Evolutionary conservation across 2,329 filamentous ascomycete species (phyloP), one percentile per base, ranked within the genome.

Genomic region (Aschersonia sp.): DNA sequence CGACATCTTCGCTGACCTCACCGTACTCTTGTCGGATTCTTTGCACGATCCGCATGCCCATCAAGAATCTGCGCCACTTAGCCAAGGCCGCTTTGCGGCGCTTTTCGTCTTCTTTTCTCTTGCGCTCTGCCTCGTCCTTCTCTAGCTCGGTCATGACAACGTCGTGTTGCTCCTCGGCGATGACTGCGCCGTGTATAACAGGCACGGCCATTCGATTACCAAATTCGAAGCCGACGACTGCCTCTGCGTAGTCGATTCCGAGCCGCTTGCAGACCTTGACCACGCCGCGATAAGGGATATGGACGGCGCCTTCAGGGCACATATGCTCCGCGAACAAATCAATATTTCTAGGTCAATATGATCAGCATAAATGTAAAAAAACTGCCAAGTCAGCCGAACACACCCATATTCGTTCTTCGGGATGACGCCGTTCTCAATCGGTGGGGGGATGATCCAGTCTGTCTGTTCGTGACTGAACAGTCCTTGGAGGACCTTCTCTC

Each of bases 191-290:
- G 47, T 86, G 83, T 31, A 97, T 84, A 1, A 96, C 80, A 0
- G 92, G 92, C 1, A 97, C 87, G 5, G 92, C 92, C 74, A 92
- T 89, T 51, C 92, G 84, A 56, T 92, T 83, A 0, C 90, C 90
- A 61, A 97, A 98, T 60, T 98, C 92, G 60, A 98, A 98, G 1
- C 87, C 92, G 0, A 89, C 89, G 2, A 95, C 92, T 1, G 92
- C 92, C 64, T 97, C 92, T 0, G 92, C 92, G 56, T 82, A 94
- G 59, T 96, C 88, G 39, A 97, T 83, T 4, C 79, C 79, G 0
- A 98, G 70, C 51, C 85, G 81, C 60, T 86, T 87, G 63, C 90
- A 96, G 1, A 96, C 77, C 44, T 82, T 81, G 33, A 83, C 80
- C 0, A 82, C 83, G 0, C 87, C 87, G 43, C 83, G 78, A 47